Percentiles rank a stretch among this genome's conserved stretches.
Evolutionary conservation across 2,329 filamentous ascomycete genomes (phyloP).

Genomic region (Boeremia lycopersici): DNA sequence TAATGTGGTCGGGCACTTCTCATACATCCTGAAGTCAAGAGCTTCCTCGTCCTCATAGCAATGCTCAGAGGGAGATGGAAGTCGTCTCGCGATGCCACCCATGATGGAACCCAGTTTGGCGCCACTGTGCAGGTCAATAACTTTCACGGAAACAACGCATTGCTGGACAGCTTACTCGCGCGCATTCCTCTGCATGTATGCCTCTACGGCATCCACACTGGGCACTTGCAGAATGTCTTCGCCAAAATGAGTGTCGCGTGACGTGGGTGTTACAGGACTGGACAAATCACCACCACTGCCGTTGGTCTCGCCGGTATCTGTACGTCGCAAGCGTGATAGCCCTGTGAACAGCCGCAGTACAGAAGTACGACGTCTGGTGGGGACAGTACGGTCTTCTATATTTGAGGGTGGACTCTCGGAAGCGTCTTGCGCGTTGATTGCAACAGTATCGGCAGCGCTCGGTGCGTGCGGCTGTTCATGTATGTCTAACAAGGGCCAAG

Average conservation of each 20-base stretch:
- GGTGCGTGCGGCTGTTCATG: neutral
- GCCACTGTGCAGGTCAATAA: constrained; percentile 14
- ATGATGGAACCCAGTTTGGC: constrained; percentile 21
- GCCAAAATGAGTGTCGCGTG: neutral
- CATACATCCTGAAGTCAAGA: neutral
- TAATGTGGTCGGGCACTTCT: constrained; percentile 26
- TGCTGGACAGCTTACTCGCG: constrained; percentile 20
- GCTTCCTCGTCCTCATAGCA: constrained; percentile 11
- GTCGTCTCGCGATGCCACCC: constrained; percentile 19
- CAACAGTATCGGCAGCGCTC: neutral
- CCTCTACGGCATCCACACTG: constrained; percentile 19
- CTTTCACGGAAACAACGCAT: neutral
- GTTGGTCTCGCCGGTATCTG: constrained; percentile 24
- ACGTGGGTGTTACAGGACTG: constrained; percentile 1
- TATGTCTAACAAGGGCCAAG: constrained; percentile 24
- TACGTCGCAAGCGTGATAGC: constrained; percentile 28
- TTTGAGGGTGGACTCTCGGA: constrained; percentile 5
- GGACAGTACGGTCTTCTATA: constrained; percentile 1
- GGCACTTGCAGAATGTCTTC: neutral
- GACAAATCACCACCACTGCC: constrained; percentile 8
- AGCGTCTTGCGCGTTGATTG: constrained; percentile 16
- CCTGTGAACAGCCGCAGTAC: constrained; percentile 28
- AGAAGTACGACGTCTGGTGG: constrained; percentile 25
- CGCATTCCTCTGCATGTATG: constrained; percentile 20
- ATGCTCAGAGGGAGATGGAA: constrained; percentile 24